Base-by-base conservation (phyloP, 768 basidiomycete species). In the Lactarius deliciosus region DNA sequence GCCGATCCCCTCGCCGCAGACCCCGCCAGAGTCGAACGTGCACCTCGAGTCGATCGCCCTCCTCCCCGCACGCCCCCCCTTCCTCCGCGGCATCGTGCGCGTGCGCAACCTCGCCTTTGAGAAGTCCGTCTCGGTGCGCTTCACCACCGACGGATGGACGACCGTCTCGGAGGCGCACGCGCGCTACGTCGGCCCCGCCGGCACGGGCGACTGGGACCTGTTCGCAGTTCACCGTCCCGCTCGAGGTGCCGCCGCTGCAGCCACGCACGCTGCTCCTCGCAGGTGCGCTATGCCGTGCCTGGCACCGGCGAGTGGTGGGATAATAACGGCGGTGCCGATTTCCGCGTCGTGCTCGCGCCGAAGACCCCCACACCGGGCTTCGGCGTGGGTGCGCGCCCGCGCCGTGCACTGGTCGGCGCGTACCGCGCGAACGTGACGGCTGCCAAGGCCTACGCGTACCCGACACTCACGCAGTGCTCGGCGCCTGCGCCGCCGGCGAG, bases 101-200 rank as follows among this genome's bases (percentile, higher is more conserved):
- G 81, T 82, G 56, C 75, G 77, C 64, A 84, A 85, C 73, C 68
- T 84, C 57, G 73, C 81, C 8, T 84, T 79, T 65, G 76, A 78
- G 66, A 85, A 85, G 74, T 75, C 75, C 73, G 79, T 84, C 54
- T 76, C 76, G 0, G 76, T 81, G 8, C 74, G 82, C 13, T 85
- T 83, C 74, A 84, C 83, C 4, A 72, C 81, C 57, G 83, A 85
- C 69, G 75, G 77, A 73, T 85, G 83, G 83, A 78, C 80, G 71
- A 85, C 83, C 8, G 79, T 79, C 6, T 79, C 76, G 30, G 83
- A 85, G 69, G 80, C 81, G 11, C 54, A 25, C 5, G 64, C 59
- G 34, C 54, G 45, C 2, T 60, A 65, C 59, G 30, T 13, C 1
- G 57, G 47, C 20, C 22, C 47, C 22, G 25, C 50, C 3, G 10